Conservation (phyloP, 116 monocot genomes). For the Posidonia oceanica region DNA sequence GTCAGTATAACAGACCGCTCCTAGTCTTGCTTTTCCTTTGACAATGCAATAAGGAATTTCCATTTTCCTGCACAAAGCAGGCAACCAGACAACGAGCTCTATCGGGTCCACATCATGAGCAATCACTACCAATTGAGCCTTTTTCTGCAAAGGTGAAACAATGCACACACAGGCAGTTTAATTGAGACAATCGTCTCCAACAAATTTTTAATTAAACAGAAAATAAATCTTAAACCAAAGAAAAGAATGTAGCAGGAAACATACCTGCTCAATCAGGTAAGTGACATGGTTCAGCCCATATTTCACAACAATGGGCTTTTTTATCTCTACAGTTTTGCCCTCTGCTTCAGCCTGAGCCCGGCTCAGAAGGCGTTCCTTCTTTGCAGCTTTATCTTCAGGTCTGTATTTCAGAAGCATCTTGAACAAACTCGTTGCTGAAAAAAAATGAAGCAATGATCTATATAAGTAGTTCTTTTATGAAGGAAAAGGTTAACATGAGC, state of each 20-base stretch:
- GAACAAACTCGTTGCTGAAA: slow-evolving; percentile 60
- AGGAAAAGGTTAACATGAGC: too few relatives aligned
- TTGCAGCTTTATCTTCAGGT: slow-evolving; percentile 74
- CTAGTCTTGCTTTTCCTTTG: slow-evolving; percentile 79
- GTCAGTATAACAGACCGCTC: slow-evolving; percentile 27
- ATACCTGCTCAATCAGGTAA: slow-evolving; percentile 70
- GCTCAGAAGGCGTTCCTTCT: slow-evolving; percentile 77
- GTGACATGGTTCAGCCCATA: slow-evolving; percentile 69
- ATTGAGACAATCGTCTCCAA: not conserved
- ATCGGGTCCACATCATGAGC: slow-evolving; percentile 78
- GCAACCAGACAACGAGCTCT: slow-evolving; percentile 61
- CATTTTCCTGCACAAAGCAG: slow-evolving; percentile 87
- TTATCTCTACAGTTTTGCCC: slow-evolving; percentile 73
- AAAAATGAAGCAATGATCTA: not conserved
- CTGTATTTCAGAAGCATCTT: slow-evolving; percentile 87
- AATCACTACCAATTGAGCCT: slow-evolving; percentile 70
- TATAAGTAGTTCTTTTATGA: not conserved
- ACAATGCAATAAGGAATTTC: slow-evolving; percentile 70
- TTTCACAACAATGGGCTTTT: slow-evolving; percentile 75
- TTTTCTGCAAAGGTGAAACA: slow-evolving; percentile 26
- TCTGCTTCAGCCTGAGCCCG: slow-evolving; percentile 78
- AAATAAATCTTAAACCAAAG: not conserved
- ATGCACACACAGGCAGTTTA: not conserved
- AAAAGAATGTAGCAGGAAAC: not conserved
- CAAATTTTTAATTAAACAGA: not conserved